phyloP scores from a whole-genome alignment of 768 basidiomycete species.

The Xanthoconium stramineum region DNA sequence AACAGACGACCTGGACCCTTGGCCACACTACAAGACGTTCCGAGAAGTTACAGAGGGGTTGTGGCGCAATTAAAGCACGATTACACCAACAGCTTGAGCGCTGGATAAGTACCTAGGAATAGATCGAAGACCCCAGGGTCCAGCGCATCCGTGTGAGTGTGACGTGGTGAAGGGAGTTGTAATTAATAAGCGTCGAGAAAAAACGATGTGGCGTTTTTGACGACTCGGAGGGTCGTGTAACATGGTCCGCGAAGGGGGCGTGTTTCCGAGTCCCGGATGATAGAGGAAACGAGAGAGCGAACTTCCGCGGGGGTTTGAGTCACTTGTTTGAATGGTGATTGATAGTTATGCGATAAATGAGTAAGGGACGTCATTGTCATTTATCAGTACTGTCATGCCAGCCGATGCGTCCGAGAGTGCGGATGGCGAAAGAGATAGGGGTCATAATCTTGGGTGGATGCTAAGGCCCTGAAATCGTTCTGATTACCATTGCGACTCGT shows the following conservation, averaged over 20 bases:
- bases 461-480: not conserved
- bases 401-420: not conserved
- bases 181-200: not conserved
- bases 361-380: not conserved
- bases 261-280: not conserved
- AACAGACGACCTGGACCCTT: too few species aligned
- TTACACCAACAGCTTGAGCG: too few species aligned
- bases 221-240: not conserved
- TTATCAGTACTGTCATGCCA: not conserved
- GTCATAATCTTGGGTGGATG: not conserved
- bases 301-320: not conserved
- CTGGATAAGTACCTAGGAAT: not conserved
- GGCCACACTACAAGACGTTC: too few species aligned
- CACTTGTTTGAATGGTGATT: too few species aligned
- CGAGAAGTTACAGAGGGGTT: not conserved
- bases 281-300: not conserved
- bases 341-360: not conserved
- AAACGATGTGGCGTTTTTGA: not conserved
- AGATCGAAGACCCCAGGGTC: not conserved
- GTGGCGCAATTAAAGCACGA: not conserved
- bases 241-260: slow-evolving; percentile 11
- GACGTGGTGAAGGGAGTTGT: not conserved
- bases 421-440: not conserved
- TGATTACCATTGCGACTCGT: too few species aligned
- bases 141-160: slow-evolving; percentile 9